Evolutionary conservation across 202 grass and related monocot genomes (phyloP), one percentile per base, ranked within the genome.

Genomic region (Musa balbisiana): DNA sequence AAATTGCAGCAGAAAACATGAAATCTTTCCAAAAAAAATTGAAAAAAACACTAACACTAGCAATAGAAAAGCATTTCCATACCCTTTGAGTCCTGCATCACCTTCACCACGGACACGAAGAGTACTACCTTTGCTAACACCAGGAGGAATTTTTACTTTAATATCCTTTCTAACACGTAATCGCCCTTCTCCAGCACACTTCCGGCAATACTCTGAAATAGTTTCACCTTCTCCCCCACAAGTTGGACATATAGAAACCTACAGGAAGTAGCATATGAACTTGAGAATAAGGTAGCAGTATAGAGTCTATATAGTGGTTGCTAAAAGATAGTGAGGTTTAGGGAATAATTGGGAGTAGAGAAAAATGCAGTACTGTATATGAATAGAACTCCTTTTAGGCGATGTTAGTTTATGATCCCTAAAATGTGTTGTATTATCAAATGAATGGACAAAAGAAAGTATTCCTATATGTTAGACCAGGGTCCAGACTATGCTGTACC

Each of bases 41-140:
- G 29, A 17, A 9, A 23, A 56, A 3, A 70, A 70, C 8, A 56
- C 14, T 49, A 11, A 58, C 29, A 11, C 10, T 82, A 74, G 29
- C 51, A 5, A 52, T 52, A 24, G 20, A 66, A 71, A 73, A 51
- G 77, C 76, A 76, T 62, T 14, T 78, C 70, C 53, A 80, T 93
- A 98, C 94, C 88, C 94, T 93, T 89, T 98, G 23, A 87, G 94
- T 81, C 94, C 94, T 8, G 88, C 94, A 78, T 98, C 94, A 84
- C 94, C 94, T 92, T 98, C 94, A 80, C 94, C 88, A 64, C 91
- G 88, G 79, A 98, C 91, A 84, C 94, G 94, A 85, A 98, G 94
- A 71, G 90, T 98, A 78, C 94, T 98, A 76, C 94, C 94, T 86
- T 98, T 98, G 83, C 90, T 91, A 78, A 98, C 91, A 59, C 94